A percentile compares a stretch with the other conserved stretches of the same genome.
phyloP scores from a whole-genome alignment of 805 yeast species.

The Starmerella cellae region DNA sequence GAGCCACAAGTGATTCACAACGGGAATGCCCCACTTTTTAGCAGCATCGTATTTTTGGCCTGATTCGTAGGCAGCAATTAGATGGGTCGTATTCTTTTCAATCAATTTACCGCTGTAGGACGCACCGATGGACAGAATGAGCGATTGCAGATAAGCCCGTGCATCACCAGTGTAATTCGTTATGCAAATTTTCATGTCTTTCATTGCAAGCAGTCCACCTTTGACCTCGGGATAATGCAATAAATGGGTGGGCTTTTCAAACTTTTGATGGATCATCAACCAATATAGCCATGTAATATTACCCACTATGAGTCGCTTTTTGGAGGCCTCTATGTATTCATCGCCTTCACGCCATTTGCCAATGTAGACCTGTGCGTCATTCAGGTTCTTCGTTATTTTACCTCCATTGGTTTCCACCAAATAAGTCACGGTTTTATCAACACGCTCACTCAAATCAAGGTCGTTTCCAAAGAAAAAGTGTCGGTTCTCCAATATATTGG shows the following conservation, averaged over 20 bases:
- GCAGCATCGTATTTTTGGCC: slow-evolving; percentile 76
- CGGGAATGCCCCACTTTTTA: slow-evolving; percentile 47
- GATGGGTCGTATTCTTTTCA: slow-evolving; percentile 52
- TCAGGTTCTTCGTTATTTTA: slow-evolving; percentile 24
- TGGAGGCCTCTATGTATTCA: slow-evolving; percentile 38
- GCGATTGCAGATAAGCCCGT: slow-evolving; percentile 50
- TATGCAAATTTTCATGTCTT: slow-evolving; percentile 44
- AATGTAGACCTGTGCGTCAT: slow-evolving; percentile 37
- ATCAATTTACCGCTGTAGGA: slow-evolving; percentile 51
- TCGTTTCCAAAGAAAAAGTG: slow-evolving; percentile 43
- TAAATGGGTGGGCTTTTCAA: slow-evolving; percentile 46
- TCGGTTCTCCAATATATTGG: slow-evolving; percentile 31
- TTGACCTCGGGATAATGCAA: slow-evolving; percentile 58
- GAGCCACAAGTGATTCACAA: slow-evolving; percentile 76
- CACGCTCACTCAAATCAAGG: slow-evolving; percentile 37
- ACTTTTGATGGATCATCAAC: slow-evolving; percentile 42
- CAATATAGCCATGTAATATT: slow-evolving; percentile 65
- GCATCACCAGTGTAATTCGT: slow-evolving; percentile 83
- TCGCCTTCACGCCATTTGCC: slow-evolving; percentile 52
- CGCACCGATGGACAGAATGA: slow-evolving; percentile 63
- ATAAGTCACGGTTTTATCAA: slow-evolving; percentile 30
- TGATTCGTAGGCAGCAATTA: slow-evolving; percentile 49
- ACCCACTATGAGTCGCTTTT: slow-evolving; percentile 38
- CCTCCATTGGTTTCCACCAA: slow-evolving; percentile 49
- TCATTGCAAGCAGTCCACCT: slow-evolving; percentile 41